phyloP scores from a whole-genome alignment of 108 stramenopile species.

The Cyclotella atomus region DNA sequence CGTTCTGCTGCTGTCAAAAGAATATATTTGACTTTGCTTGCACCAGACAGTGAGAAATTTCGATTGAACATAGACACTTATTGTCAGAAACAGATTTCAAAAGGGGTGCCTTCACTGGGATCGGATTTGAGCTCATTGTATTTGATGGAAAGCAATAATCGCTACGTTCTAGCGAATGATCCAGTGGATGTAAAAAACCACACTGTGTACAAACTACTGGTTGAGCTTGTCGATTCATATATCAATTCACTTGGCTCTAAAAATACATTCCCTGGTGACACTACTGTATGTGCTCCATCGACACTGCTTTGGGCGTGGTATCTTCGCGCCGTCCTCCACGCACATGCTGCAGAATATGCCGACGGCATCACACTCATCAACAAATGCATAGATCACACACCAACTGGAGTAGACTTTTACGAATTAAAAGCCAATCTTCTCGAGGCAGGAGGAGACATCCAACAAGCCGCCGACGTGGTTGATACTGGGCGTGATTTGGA shows the following conservation, averaged over 20 bases:
- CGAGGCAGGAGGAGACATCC: constrained; percentile 84
- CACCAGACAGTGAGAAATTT: constrained; percentile 65
- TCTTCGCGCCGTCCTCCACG: constrained; percentile 82
- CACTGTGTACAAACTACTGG: constrained; percentile 58
- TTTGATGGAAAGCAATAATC: constrained; percentile 28
- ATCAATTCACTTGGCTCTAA: constrained; percentile 54
- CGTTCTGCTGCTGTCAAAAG: constrained; percentile 67
- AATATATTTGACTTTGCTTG: constrained; percentile 69
- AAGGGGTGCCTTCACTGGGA: constrained; percentile 92
- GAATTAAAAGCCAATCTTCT: constrained; percentile 89
- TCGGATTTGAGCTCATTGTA: constrained; percentile 82
- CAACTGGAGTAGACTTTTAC: constrained; percentile 92
- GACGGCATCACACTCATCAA: constrained; percentile 81
- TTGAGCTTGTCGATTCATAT: constrained; percentile 70
- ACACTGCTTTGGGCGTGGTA: constrained; percentile 88
- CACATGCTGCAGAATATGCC: constrained; percentile 76
- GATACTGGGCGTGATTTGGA: constrained; percentile 92
- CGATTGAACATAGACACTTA: constrained; percentile 61
- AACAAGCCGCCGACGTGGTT: constrained; percentile 84
- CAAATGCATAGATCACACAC: constrained; percentile 89
- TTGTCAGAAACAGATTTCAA: constrained; percentile 71
- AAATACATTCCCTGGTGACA: constrained; percentile 53
- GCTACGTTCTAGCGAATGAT: constrained; percentile 59
- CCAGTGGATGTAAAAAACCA: constrained; percentile 76
- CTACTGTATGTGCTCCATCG: constrained; percentile 69